Base-by-base conservation (phyloP, 2,329 filamentous ascomycete genomes). In the Diaporthe longicolla region DNA sequence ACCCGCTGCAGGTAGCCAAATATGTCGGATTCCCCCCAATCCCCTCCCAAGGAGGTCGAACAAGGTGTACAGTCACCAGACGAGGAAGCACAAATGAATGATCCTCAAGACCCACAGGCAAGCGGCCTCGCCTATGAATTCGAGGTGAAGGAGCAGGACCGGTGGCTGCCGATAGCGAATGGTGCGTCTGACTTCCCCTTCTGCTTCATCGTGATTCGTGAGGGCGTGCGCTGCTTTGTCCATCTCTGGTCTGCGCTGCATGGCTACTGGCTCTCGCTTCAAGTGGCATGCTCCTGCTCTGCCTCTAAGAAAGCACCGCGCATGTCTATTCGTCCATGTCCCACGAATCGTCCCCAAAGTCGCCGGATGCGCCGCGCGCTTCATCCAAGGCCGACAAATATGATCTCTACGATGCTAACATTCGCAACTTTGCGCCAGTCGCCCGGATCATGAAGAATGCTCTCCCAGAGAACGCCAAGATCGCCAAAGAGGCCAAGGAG, bases 81-180 rank as follows among this genome's bases (percentile, higher is more conserved):
- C 88, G 94, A 97, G 89, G 94, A 97, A 89, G 92, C 93, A 89
- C 93, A 93, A 91, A 97, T 97, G 94, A 95, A 97, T 88, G 94
- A 95, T 84, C 87, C 89, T 87, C 90, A 92, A 85, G 93, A 94
- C 87, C 90, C 91, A 92, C 93, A 95, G 88, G 89, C 89, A 84
- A 89, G 89, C 85, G 93, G 90, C 84, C 89, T 93, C 85, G 92
- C 88, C 85, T 95, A 95, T 83, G 96, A 98, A 88, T 98, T 98
- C 84, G 96, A 98, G 87, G 96, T 98, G 86, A 98, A 98, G 90
- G 97, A 99, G 87, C 97, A 99, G 87, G 97, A 99, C 87, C 90
- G 97, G 89, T 99, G 97, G 97, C 91, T 99, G 84, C 97, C 97
- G 84, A 99, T 99, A 91, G 97, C 97, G 87, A 99, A 99, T 95